Conservation (phyloP, 495 filamentous ascomycete species). For the Hyaloscypha finlandica region DNA sequence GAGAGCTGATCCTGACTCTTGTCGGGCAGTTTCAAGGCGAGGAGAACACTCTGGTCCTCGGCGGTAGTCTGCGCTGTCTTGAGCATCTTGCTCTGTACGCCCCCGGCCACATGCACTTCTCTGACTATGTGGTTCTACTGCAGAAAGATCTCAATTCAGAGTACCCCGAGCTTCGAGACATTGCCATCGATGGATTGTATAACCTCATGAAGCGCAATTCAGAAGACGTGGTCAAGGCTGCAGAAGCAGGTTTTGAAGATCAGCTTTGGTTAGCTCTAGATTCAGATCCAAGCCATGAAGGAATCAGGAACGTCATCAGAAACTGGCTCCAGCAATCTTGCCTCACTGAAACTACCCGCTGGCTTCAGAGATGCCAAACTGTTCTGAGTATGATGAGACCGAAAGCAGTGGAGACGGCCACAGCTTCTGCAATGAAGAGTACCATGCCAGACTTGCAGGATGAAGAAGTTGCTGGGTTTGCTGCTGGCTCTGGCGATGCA, state of each 20-base stretch:
- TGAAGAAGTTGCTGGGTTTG: constrained; percentile 96
- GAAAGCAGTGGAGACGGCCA: constrained; percentile 54
- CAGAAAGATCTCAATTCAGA: constrained; percentile 74
- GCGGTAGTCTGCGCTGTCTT: constrained; percentile 77
- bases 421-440: constrained; percentile 48
- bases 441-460: constrained; percentile 78
- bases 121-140: constrained; percentile 76
- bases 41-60: constrained; percentile 67
- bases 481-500: constrained; percentile 63
- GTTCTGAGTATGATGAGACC: constrained; percentile 83
- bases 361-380: constrained; percentile 86
- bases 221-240: constrained; percentile 70
- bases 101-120: constrained; percentile 79
- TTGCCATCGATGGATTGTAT: constrained; percentile 85
- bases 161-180: constrained; percentile 66
- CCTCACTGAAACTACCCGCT: constrained; percentile 71
- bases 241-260: constrained; percentile 79
- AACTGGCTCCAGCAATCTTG: constrained; percentile 92
- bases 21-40: constrained; percentile 83
- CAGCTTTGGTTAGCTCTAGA: constrained; percentile 90
- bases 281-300: constrained; percentile 67
- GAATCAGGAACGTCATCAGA: constrained; percentile 77
- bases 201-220: constrained; percentile 94
- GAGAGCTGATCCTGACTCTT: constrained; percentile 87
- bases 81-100: constrained; percentile 95